A percentile compares a stretch with the other conserved stretches of the same genome.
Conservation (phyloP, 352 stramenopile species). For the Globisporangium middletonii region DNA sequence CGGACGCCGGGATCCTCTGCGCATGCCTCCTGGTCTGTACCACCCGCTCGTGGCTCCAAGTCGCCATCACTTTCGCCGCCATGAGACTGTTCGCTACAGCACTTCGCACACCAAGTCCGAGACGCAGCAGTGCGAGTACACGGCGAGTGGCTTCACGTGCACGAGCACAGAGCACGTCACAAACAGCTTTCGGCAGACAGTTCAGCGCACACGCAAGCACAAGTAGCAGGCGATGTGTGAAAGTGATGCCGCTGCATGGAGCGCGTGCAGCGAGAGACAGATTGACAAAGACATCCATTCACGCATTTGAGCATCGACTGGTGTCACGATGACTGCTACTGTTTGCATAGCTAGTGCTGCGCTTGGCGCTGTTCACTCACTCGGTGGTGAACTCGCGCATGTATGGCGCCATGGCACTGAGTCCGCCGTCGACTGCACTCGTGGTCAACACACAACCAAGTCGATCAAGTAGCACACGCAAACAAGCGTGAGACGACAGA, state of each 20-base stretch:
- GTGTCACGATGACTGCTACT: background rate
- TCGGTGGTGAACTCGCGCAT: slow-evolving; percentile 12
- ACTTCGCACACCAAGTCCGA: background rate
- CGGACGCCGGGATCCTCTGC: no score
- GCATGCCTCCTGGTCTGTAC: background rate
- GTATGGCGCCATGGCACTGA: slow-evolving; percentile 49
- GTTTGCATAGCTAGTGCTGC: no score
- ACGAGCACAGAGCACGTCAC: slow-evolving; percentile 4
- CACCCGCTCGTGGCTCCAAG: background rate
- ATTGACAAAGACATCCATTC: no score
- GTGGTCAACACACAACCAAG: slow-evolving; percentile 3
- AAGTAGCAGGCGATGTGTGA: background rate
- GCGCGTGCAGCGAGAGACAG: no score
- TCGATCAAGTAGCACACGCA: background rate
- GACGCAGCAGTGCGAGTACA: slow-evolving; percentile 2
- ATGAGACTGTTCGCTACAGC: background rate
- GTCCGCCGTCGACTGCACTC: slow-evolving; percentile 64
- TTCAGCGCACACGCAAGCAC: background rate
- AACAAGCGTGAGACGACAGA: background rate
- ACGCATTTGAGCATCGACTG: background rate
- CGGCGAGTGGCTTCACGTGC: slow-evolving; percentile 4
- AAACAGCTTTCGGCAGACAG: background rate
- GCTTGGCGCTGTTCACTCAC: background rate
- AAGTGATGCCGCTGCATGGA: background rate
- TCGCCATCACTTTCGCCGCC: background rate